These are phyloP conservation scores for Metarhizium humberi DNA, from an alignment of 2,329 filamentous ascomycete species.

Conservation along the genomic window DNA sequence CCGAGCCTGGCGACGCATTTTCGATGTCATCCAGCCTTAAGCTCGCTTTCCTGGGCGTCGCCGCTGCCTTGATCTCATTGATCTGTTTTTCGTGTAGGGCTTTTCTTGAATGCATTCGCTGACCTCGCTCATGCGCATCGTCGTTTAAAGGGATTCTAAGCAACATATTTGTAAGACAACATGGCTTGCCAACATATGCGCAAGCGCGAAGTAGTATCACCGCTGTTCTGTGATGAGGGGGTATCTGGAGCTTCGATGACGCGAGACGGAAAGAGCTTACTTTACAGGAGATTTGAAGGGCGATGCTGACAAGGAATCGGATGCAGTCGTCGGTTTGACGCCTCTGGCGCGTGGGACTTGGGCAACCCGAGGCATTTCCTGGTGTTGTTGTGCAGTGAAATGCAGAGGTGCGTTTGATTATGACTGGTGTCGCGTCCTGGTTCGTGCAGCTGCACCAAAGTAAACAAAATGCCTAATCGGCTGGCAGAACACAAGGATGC, in stretches of 20 bases:
- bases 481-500: constrained; percentile 1
- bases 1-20: constrained; percentile 46
- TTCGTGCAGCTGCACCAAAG: constrained; percentile 6
- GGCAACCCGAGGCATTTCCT: constrained; percentile 48
- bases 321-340: constrained; percentile 29
- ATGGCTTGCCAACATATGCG: not conserved
- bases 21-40: constrained; percentile 50
- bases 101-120: constrained; percentile 77
- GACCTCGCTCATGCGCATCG: constrained; percentile 85
- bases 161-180: constrained; percentile 6
- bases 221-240: not conserved
- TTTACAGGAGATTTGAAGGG: constrained; percentile 50
- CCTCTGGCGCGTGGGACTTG: constrained; percentile 42
- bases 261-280: constrained; percentile 27
- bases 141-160: constrained; percentile 89
- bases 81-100: constrained; percentile 84
- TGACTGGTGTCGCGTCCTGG: constrained; percentile 7
- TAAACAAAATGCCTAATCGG: constrained; percentile 11
- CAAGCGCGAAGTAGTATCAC: not conserved
- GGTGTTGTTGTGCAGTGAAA: constrained; percentile 5
- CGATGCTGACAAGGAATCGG: constrained; percentile 37
- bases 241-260: not conserved
- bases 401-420: constrained; percentile 1
- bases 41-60: constrained; percentile 57
- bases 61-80: constrained; percentile 72